These are phyloP conservation scores for Aquilaria yunnanensis DNA, from an alignment of 345 rosid species.

Conservation along the genomic window DNA sequence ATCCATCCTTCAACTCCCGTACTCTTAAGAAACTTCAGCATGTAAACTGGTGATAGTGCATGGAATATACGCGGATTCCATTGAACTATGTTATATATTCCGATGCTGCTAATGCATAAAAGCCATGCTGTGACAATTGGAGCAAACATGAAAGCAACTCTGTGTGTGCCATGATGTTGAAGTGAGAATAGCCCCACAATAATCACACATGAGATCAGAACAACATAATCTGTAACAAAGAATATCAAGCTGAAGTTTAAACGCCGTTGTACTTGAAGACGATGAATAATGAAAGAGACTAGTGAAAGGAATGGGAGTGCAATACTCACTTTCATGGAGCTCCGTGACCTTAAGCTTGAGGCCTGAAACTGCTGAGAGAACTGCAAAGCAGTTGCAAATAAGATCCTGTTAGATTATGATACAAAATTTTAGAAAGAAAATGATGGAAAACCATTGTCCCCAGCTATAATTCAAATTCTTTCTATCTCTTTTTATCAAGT, in stretches of 20 bases:
- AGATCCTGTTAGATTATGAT: slow-evolving; percentile 2
- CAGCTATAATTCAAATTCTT: no score
- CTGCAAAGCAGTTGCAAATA: slow-evolving; percentile 28
- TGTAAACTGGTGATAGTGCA: slow-evolving; percentile 82
- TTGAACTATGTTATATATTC: slow-evolving; percentile 59
- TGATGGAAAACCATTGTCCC: no score
- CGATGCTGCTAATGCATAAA: slow-evolving; percentile 59
- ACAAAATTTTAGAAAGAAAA: slow-evolving; percentile 2
- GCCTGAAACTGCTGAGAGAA: slow-evolving; percentile 81
- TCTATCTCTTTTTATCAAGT: no score
- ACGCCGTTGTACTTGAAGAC: background rate
- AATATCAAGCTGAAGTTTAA: slow-evolving; percentile 6
- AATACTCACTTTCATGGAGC: slow-evolving; percentile 66
- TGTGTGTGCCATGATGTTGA: slow-evolving; percentile 76
- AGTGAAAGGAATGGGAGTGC: background rate
- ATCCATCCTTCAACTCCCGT: slow-evolving; percentile 80
- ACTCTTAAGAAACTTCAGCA: slow-evolving; percentile 60
- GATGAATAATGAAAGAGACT: background rate
- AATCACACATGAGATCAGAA: slow-evolving; percentile 56
- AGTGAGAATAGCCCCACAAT: slow-evolving; percentile 81
- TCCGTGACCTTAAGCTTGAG: slow-evolving; percentile 45
- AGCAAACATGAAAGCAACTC: slow-evolving; percentile 75
- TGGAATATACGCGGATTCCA: slow-evolving; percentile 67
- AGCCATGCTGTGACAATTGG: slow-evolving; percentile 79
- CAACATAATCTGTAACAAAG: slow-evolving; percentile 48